Evolutionary conservation across 2,329 filamentous ascomycete species (phyloP).

Genomic region (Aspergillus ibericus): DNA sequence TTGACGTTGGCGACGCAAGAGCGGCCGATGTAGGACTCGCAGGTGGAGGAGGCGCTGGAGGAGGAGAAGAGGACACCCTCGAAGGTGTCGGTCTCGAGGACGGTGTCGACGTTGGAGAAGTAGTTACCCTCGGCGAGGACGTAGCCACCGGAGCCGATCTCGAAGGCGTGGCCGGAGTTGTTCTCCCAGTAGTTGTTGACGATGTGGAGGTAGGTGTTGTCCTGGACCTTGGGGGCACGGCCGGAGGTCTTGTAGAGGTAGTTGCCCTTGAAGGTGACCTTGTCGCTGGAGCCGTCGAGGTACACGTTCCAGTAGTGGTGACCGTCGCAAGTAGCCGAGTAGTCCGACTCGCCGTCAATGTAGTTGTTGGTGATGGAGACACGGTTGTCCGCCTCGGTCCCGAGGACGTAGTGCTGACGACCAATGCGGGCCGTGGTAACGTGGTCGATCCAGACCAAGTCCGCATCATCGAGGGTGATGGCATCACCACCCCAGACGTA

Average conservation of each 20-base stretch:
- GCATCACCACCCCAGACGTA: slow-evolving; percentile 62
- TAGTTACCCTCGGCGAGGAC: slow-evolving; percentile 59
- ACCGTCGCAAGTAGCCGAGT: slow-evolving; percentile 58
- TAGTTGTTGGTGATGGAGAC: slow-evolving; percentile 62
- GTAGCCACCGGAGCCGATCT: slow-evolving; percentile 45
- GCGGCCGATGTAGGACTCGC: slow-evolving; percentile 29
- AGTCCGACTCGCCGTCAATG: slow-evolving; percentile 56
- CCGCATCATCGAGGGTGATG: slow-evolving; percentile 51
- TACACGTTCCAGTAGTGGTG: slow-evolving; percentile 63
- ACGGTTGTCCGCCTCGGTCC: slow-evolving; percentile 53
- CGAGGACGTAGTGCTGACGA: slow-evolving; percentile 62
- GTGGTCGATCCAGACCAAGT: slow-evolving; percentile 52
- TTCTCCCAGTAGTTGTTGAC: slow-evolving; percentile 62
- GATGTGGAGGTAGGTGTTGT: slow-evolving; percentile 59
- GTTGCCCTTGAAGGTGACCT: slow-evolving; percentile 61
- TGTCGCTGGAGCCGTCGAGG: slow-evolving; percentile 57
- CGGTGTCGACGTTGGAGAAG: slow-evolving; percentile 55
- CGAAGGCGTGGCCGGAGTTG: slow-evolving; percentile 58
- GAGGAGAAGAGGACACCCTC: slow-evolving; percentile 43
- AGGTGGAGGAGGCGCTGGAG: slow-evolving; percentile 44
- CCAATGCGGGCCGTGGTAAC: slow-evolving; percentile 57
- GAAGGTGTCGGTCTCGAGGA: slow-evolving; percentile 38
- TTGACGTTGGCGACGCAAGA: slow-evolving; percentile 2
- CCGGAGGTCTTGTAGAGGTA: slow-evolving; percentile 61
- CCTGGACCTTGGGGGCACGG: slow-evolving; percentile 57